A percentile compares a stretch with the other conserved stretches of the same genome.
Conservation (phyloP, 352 stramenopile species). For the Phytophthora hybrid region DNA sequence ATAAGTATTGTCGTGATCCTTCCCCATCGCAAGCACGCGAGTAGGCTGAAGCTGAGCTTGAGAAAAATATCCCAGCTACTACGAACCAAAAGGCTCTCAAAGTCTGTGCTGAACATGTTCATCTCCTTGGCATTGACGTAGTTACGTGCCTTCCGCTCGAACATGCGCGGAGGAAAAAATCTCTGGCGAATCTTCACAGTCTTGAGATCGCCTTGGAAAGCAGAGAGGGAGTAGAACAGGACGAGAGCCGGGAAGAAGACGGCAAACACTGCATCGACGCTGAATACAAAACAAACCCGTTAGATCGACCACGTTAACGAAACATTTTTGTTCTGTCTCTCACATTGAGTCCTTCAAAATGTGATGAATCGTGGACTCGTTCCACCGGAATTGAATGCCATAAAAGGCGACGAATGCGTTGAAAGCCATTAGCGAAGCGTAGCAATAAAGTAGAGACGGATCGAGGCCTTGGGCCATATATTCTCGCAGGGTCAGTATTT, state of each 20-base stretch:
- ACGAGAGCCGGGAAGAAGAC: conserved; percentile 48
- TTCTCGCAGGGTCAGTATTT: conserved; percentile 32
- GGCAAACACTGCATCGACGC: conserved; percentile 48
- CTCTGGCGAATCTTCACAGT: conserved; percentile 42
- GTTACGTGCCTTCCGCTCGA: conserved; percentile 47
- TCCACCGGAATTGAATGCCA: conserved; percentile 46
- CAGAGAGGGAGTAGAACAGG: conserved; percentile 34
- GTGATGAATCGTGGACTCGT: conserved; percentile 35
- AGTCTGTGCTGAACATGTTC: conserved; percentile 47
- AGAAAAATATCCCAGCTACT: conserved; percentile 28
- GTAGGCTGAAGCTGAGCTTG: conserved; percentile 41
- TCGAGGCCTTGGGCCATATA: conserved; percentile 42
- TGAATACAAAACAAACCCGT: conserved; percentile 5
- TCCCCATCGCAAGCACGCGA: conserved; percentile 40
- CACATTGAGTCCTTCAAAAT: conserved; percentile 54
- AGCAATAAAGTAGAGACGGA: conserved; percentile 36
- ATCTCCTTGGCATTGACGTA: conserved; percentile 41
- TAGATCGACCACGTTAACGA: too few relatives aligned
- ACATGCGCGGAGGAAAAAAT: conserved; percentile 47
- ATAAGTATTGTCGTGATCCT: conserved; percentile 36
- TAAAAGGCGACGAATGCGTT: conserved; percentile 52
- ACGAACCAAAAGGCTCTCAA: conserved; percentile 38
- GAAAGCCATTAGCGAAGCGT: conserved; percentile 47
- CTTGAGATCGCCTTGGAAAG: conserved; percentile 47
- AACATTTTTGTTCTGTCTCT: conserved; percentile 1